A percentile compares a stretch with the other conserved stretches of the same genome.
Evolutionary conservation across 306 rosid genomes (phyloP).

Genomic region (Notholithocarpus densiflorus): DNA sequence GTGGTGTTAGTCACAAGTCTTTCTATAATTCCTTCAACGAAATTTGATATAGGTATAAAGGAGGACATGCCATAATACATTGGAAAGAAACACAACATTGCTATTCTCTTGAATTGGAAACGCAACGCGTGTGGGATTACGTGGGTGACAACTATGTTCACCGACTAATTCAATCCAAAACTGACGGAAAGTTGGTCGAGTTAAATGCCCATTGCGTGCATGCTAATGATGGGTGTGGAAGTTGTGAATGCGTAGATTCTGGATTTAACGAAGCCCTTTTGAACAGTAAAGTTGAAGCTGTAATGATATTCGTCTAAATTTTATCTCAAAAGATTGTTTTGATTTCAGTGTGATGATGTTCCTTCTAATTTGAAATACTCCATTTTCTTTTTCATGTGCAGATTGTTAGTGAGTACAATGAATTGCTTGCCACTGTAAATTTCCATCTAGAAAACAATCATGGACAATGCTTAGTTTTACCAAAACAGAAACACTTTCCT

Average conservation of each 20-base stretch:
- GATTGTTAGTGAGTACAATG: conserved; percentile 92
- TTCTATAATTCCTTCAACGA: conserved; percentile 14
- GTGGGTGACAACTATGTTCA: conserved; percentile 96
- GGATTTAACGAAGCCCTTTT: conserved; percentile 72
- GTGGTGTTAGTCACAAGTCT: background rate
- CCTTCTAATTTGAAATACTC: conserved; percentile 12
- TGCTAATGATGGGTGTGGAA: conserved; percentile 53
- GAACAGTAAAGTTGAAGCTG: conserved; percentile 93
- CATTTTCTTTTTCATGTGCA: conserved; percentile 33
- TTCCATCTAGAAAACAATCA: too few relatives aligned
- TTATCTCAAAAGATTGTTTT: conserved; percentile 8
- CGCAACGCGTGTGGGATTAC: conserved; percentile 93
- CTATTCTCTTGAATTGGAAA: conserved; percentile 92
- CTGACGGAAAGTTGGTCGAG: conserved; percentile 91
- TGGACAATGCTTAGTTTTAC: too few relatives aligned
- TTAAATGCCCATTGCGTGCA: conserved; percentile 66
- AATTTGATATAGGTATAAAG: conserved; percentile 62
- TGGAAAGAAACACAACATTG: conserved; percentile 97
- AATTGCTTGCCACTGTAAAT: conserved; percentile 72
- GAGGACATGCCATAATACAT: conserved; percentile 86
- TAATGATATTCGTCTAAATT: conserved; percentile 35
- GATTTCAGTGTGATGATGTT: conserved; percentile 3
- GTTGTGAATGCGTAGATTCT: conserved; percentile 69
- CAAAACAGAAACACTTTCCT: too few relatives aligned
- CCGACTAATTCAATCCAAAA: conserved; percentile 88